Conservation (phyloP, 352 stramenopile genomes). For the Phytophthora capsici region DNA sequence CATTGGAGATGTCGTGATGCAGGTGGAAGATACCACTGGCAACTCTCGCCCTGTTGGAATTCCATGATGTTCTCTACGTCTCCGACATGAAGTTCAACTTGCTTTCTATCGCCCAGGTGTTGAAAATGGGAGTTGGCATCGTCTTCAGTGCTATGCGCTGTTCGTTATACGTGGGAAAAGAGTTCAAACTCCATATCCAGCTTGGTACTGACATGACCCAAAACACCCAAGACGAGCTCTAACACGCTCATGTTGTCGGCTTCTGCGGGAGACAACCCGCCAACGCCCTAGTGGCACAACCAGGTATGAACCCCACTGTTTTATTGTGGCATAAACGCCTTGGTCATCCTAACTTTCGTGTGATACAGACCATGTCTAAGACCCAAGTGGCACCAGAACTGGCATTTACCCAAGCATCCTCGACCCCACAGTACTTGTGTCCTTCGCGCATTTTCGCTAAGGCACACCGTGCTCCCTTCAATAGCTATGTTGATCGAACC, state of each 20-base stretch:
- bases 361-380: constrained; percentile 8
- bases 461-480: constrained; percentile 12
- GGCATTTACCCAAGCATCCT: constrained; percentile 7
- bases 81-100: constrained; percentile 22
- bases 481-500: constrained; percentile 7
- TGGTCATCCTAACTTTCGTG: constrained; percentile 17
- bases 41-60: background rate
- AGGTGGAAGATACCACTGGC: background rate
- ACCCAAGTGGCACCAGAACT: constrained; percentile 4
- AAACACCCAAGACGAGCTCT: background rate
- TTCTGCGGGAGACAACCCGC: background rate
- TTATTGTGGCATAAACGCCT: constrained; percentile 15
- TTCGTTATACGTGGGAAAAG: constrained; percentile 6
- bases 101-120: background rate
- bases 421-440: constrained; percentile 7
- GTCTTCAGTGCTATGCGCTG: background rate
- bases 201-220: background rate
- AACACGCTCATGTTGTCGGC: background rate
- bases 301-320: constrained; percentile 15
- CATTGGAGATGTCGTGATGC: constrained; percentile 3
- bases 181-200: constrained; percentile 1
- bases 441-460: constrained; percentile 14
- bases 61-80: constrained; percentile 3
- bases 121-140: constrained; percentile 3
- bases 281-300: constrained; percentile 7